Conservation (phyloP, 208 protist species). For the Endotrypanum monterogeii region DNA sequence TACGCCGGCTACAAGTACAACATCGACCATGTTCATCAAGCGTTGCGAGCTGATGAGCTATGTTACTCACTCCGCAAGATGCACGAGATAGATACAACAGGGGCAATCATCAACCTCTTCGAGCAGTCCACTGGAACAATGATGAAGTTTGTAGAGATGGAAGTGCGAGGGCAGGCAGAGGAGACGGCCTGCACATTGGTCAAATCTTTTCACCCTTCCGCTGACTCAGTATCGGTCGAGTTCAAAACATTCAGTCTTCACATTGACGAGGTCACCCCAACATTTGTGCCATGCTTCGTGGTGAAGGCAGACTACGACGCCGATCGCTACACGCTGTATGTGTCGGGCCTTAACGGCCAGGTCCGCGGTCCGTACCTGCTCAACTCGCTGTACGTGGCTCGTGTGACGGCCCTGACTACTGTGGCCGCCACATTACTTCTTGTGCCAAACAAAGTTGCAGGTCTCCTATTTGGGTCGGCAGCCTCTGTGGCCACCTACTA, state of each 20-base stretch:
- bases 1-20: constrained; percentile 94
- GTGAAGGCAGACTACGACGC: constrained; percentile 78
- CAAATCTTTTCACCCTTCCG: constrained; percentile 65
- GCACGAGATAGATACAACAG: constrained; percentile 57
- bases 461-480: constrained; percentile 50
- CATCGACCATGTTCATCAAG: constrained; percentile 71
- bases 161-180: constrained; percentile 54
- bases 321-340: constrained; percentile 81
- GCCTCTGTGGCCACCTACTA: constrained; percentile 62
- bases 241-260: constrained; percentile 62
- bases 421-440: constrained; percentile 39
- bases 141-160: constrained; percentile 53
- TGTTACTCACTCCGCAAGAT: constrained; percentile 62
- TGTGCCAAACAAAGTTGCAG: constrained; percentile 71
- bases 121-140: constrained; percentile 84
- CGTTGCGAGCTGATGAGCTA: constrained; percentile 58
- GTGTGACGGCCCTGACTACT: constrained; percentile 38
- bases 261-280: constrained; percentile 68
- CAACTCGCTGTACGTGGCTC: constrained; percentile 72
- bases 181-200: constrained; percentile 50
- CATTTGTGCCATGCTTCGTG: constrained; percentile 85
- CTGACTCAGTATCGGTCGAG: constrained; percentile 46
- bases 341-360: constrained; percentile 59
- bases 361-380: constrained; percentile 79
- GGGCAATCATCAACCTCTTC: constrained; percentile 83